Percentiles rank a stretch among this genome's conserved stretches.
Conservation (phyloP, 371 early-diverging fungal species). For the Actinomortierella ambigua region DNA sequence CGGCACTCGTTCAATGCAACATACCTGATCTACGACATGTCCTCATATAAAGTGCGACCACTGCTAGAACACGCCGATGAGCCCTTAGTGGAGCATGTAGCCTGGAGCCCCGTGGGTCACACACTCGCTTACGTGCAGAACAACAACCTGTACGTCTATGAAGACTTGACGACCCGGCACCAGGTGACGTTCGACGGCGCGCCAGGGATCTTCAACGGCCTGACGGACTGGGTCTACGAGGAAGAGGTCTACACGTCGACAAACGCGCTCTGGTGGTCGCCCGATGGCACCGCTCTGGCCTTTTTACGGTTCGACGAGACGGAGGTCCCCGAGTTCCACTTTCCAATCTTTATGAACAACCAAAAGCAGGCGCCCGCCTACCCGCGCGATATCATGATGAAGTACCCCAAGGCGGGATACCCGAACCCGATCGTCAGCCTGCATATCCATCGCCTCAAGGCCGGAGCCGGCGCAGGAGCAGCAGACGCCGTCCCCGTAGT, state of each 20-base stretch:
- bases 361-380: constrained; percentile 58
- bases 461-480: constrained; percentile 44
- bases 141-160: constrained; percentile 84
- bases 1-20: constrained; percentile 82
- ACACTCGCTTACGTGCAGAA: constrained; percentile 83
- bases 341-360: constrained; percentile 68
- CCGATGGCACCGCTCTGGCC: constrained; percentile 79
- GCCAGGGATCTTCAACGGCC: constrained; percentile 85
- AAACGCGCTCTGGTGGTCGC: constrained; percentile 90
- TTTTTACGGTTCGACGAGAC: constrained; percentile 89
- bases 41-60: constrained; percentile 57
- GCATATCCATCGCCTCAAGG: constrained; percentile 60
- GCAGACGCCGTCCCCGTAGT: no score
- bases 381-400: constrained; percentile 73
- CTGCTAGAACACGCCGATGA: constrained; percentile 53
- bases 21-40: constrained; percentile 77
- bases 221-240: constrained; percentile 98
- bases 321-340: constrained; percentile 76
- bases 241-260: constrained; percentile 85
- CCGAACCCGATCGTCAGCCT: constrained; percentile 86
- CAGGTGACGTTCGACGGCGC: constrained; percentile 89
- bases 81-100: constrained; percentile 63
- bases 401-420: constrained; percentile 92
- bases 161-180: constrained; percentile 66
- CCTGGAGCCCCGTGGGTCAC: constrained; percentile 86